These are phyloP conservation scores for Rhynchosporium secalis DNA, from an alignment of 2,329 filamentous ascomycete genomes.

Conservation along the genomic window DNA sequence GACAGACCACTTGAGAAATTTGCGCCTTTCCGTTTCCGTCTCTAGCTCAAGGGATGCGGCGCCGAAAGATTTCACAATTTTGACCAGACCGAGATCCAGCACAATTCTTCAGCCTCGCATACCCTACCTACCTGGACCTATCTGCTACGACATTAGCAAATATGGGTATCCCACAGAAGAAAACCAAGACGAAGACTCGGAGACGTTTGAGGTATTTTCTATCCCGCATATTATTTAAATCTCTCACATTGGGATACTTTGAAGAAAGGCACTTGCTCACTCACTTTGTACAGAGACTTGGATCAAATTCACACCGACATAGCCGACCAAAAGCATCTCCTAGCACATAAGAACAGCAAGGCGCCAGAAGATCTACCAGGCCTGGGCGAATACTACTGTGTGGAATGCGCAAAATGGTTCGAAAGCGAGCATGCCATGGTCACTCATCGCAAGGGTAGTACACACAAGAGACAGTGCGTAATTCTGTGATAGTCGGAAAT, in stretches of 20 bases:
- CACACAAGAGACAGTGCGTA: slow-evolving; percentile 81
- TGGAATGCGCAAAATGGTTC: slow-evolving; percentile 95
- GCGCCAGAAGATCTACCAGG: slow-evolving; percentile 84
- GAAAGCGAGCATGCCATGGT: slow-evolving; percentile 77
- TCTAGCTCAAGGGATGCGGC: neutral
- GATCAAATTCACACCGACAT: slow-evolving; percentile 91
- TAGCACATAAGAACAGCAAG: slow-evolving; percentile 76
- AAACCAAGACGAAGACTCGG: slow-evolving; percentile 72
- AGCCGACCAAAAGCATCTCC: slow-evolving; percentile 73
- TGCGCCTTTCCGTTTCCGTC: neutral
- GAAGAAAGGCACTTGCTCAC: neutral
- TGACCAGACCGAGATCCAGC: neutral
- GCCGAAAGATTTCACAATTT: slow-evolving; percentile 3
- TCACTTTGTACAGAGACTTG: slow-evolving; percentile 64
- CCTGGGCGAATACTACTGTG: slow-evolving; percentile 82
- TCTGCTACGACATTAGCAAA: neutral
- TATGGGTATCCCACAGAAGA: slow-evolving; percentile 70
- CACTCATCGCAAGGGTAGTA: slow-evolving; percentile 81
- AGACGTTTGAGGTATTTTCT: slow-evolving; percentile 61
- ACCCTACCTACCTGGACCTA: neutral
- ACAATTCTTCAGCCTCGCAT: slow-evolving; percentile 1
- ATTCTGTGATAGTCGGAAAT: neutral
- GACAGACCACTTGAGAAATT: neutral
- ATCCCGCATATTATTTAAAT: neutral
- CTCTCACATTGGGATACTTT: neutral